These are phyloP conservation scores for Coniella lustricola DNA, from an alignment of 2,329 filamentous ascomycete genomes.

Conservation along the genomic window DNA sequence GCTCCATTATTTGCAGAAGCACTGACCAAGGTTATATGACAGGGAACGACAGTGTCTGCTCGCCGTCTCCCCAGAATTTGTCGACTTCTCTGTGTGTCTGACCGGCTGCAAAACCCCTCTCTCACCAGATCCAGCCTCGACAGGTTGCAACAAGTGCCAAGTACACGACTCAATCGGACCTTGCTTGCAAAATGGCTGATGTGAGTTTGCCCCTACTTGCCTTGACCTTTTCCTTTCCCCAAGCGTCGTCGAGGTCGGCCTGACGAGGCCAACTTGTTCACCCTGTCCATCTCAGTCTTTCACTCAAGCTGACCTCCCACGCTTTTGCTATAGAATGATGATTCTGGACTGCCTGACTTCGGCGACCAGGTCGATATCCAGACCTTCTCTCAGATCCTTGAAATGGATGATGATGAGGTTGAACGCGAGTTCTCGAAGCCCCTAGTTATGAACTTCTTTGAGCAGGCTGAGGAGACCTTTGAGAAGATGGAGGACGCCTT, in stretches of 20 bases:
- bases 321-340: slow-evolving; percentile 8
- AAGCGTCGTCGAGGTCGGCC: not conserved
- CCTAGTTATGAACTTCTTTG: slow-evolving; percentile 88
- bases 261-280: not conserved
- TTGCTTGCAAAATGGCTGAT: slow-evolving; percentile 14
- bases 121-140: not conserved
- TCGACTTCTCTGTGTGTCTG: slow-evolving; percentile 6
- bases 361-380: slow-evolving; percentile 68
- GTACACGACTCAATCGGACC: slow-evolving; percentile 6
- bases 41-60: slow-evolving; percentile 10
- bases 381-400: slow-evolving; percentile 92
- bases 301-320: not conserved
- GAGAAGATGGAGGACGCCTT: slow-evolving; percentile 72
- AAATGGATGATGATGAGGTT: slow-evolving; percentile 91
- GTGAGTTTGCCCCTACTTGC: slow-evolving; percentile 2
- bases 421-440: slow-evolving; percentile 81
- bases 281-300: too few relatives aligned
- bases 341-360: slow-evolving; percentile 50
- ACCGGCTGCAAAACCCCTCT: slow-evolving; percentile 7
- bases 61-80: slow-evolving; percentile 3
- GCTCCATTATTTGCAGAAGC: slow-evolving; percentile 13
- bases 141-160: slow-evolving; percentile 5
- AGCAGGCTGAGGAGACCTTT: slow-evolving; percentile 84
- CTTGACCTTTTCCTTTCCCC: not conserved
- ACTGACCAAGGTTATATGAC: slow-evolving; percentile 15